Base-by-base conservation (phyloP, 495 filamentous ascomycete species). In the Podospora pseudoanserina region DNA sequence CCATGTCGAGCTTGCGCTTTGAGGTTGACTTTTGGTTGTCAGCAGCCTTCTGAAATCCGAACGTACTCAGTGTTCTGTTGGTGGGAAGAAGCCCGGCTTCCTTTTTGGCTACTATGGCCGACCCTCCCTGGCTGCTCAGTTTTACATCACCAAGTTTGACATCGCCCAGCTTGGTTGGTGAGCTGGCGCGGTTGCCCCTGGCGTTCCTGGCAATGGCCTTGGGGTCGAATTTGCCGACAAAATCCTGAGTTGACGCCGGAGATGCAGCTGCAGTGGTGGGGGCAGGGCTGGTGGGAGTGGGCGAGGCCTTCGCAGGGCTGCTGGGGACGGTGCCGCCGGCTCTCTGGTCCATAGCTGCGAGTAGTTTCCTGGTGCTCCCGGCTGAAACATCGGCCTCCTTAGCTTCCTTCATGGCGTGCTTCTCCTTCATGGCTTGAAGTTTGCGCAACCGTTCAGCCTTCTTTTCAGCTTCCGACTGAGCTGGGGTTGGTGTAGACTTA, bases 391-490 rank as follows among this genome's bases (percentile, higher is more conserved):
- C 89, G 65, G 89, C 89, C 75, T 92, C 88, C 72, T 92, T 93
- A 60, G 85, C 85, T 73, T 91, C 91, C 70, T 91, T 89, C 72
- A 93, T 87, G 53, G 91, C 92, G 19, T 92, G 90, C 72, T 96
- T 95, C 76, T 91, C 88, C 77, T 96, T 97, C 93, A 93, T 96
- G 70, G 92, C 92, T 77, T 94, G 91, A 39, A 97, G 76, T 68
- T 93, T 94, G 32, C 93, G 92, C 44, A 94, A 83, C 63, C 91
- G 82, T 75, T 96, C 92, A 59, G 88, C 91, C 74, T 93, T 91
- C 75, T 95, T 94, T 55, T 95, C 90, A 65, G 91, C 90, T 68
- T 94, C 92, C 19, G 90, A 87, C 72, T 86, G 87, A 34, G 82
- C 79, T 64, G 85, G 73, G 63, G 84, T 75, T 53, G 82, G 79